Conservation (phyloP, 495 filamentous ascomycete genomes). For the Penicillium fimorum region DNA sequence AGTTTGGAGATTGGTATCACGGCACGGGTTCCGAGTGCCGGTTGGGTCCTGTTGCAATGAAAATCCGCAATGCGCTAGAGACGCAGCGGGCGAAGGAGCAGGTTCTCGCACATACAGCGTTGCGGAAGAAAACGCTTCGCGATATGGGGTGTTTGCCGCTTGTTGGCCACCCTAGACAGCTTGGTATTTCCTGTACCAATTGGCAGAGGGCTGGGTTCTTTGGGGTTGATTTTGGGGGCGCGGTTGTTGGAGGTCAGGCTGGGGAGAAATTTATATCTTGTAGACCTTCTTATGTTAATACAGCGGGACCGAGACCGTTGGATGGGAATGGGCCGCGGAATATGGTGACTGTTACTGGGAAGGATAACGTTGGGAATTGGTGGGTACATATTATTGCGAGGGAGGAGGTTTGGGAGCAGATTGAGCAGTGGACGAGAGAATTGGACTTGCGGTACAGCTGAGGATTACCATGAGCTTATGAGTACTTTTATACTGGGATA, state of each 20-base stretch:
- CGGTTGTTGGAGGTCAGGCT: slow-evolving; percentile 19
- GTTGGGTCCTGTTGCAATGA: background rate
- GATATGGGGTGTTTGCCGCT: background rate
- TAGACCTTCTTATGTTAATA: slow-evolving; percentile 3
- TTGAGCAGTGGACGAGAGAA: slow-evolving; percentile 2
- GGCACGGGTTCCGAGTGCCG: background rate
- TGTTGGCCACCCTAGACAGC: slow-evolving; percentile 19
- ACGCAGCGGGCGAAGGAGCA: background rate
- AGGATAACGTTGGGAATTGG: slow-evolving; percentile 9
- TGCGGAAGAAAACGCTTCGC: background rate
- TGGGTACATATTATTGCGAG: slow-evolving; percentile 11
- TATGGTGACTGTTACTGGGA: slow-evolving; percentile 11
- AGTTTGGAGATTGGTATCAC: background rate
- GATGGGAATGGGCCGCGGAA: background rate
- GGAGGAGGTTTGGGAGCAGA: slow-evolving; percentile 12
- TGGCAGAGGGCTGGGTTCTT: slow-evolving; percentile 43
- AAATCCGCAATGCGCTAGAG: background rate
- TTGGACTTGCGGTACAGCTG: background rate
- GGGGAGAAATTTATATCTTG: background rate
- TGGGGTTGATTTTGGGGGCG: slow-evolving; percentile 40
- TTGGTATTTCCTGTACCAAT: slow-evolving; percentile 37
- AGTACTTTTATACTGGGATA: background rate
- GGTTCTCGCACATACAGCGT: background rate
- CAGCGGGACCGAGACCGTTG: background rate
- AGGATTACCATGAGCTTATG: background rate